Evolutionary conservation across 2,329 filamentous ascomycete species (phyloP), one percentile per base, ranked within the genome.

Genomic region (Xylaria sp.): DNA sequence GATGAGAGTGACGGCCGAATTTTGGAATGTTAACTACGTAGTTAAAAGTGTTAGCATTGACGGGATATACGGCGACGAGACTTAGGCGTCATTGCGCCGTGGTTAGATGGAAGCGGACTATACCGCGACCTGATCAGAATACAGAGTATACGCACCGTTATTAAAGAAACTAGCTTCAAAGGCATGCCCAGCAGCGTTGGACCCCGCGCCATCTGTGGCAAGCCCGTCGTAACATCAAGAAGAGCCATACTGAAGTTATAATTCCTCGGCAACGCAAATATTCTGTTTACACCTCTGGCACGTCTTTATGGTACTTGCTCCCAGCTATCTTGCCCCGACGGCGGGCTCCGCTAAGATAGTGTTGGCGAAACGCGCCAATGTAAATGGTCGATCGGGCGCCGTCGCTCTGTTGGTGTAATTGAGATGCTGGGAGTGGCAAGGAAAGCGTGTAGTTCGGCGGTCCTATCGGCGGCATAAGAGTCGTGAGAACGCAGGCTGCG

Each of bases 1-100:
- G 65, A 98, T 89, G 73, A 95, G 83, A 69, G 93, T 93, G 69
- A 94, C 84, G 29, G 90, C 91, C 8, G 92, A 93, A 78, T 94
- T 94, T 83, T 94, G 91, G 71, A 93, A 89, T 32, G 90, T 93
- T 76, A 95, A 86, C 92, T 94, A 76, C 50, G 23, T 60, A 69
- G 44, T n/a, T 32, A 72, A 59, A 64, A 44, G n/a, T 12, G 63
- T 73, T 25, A 73, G 71, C 13, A 53, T 57, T 48, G 13, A 2
- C 8, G 60, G 4, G 10, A 6, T 18, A 9, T 27, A 48, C 18
- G 37, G 23, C 40, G 25, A 29, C 18, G 66, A 55, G 10, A 66
- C 48, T 18, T 18, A 54, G 13, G n/a, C 16, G 25, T 16, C 21
- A 55, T 13, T 16, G 25, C 21, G 42, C 23, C 53, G 9, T 21